Evolutionary conservation across 1,284 basidiomycete species (phyloP).

Genomic region (Leccinum griseonigrum): DNA sequence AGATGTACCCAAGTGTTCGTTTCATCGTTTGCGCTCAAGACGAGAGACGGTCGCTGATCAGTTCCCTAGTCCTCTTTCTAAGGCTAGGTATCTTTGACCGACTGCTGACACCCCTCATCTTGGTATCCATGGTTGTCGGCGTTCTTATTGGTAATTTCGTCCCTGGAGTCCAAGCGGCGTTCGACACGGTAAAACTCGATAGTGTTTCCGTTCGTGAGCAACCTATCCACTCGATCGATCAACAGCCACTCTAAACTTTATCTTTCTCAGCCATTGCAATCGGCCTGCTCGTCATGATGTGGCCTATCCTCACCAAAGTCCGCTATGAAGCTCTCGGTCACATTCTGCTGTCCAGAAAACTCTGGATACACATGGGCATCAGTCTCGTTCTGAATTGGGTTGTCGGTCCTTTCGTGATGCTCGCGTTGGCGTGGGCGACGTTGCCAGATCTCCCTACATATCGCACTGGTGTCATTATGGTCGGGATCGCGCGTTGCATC

Average conservation of each 20-base stretch:
- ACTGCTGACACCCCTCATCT: constrained; percentile 68
- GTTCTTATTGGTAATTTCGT: constrained; percentile 73
- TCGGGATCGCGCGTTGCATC: constrained; percentile 59
- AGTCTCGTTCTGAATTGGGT: constrained; percentile 84
- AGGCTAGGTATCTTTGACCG: constrained; percentile 59
- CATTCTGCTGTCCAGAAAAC: constrained; percentile 49
- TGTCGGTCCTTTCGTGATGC: constrained; percentile 79
- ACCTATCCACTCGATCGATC: constrained; percentile 8
- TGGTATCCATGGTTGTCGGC: constrained; percentile 78
- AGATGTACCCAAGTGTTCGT: constrained; percentile 9
- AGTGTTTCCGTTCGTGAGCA: constrained; percentile 61
- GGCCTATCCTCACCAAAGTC: constrained; percentile 80
- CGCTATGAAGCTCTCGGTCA: constrained; percentile 71
- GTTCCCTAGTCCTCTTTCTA: constrained; percentile 40
- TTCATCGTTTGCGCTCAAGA: not conserved
- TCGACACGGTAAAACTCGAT: constrained; percentile 50
- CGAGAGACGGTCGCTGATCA: not conserved
- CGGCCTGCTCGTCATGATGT: constrained; percentile 88
- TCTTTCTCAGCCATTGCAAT: constrained; percentile 61
- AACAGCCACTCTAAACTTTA: not conserved
- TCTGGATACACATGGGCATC: constrained; percentile 70
- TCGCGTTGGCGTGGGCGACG: constrained; percentile 81
- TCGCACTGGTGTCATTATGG: constrained; percentile 56
- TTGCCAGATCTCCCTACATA: constrained; percentile 74
- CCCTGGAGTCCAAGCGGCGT: constrained; percentile 49